Base-by-base conservation (phyloP, 768 basidiomycete genomes). In the Daedalea quercina region DNA sequence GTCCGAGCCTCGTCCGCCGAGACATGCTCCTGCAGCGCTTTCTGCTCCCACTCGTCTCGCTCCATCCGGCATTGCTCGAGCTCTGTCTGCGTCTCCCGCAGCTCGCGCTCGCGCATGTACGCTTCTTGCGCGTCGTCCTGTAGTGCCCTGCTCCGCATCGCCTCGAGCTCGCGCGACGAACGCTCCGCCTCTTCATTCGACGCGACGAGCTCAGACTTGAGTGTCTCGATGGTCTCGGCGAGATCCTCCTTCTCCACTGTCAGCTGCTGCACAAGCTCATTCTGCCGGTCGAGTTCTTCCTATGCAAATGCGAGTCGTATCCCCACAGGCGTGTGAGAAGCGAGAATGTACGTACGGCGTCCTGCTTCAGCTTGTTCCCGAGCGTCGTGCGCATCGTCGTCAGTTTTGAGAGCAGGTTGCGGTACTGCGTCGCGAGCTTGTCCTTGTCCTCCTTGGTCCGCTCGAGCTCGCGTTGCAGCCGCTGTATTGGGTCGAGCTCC, bases 261-360 rank as follows among this genome's bases (percentile, higher is more conserved):
- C 24, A 99, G 71, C 54, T 85, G 81, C 53, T 88, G 87, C 31
- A 96, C 79, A 33, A 85, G 76, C 60, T 89, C 85, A 65, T 94
- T 94, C 56, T 91, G 78, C 57, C 93, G 79, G 76, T 98, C 96
- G 41, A 99, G 85, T 77, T 98, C 96, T 83, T 98, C 96, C 95
- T 99, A 74, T 52, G 56, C 67, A 43, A 34, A 59, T 41, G 54
- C 47, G 54, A 54, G 55, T 50, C 46, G 52, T 51, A 26, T 31
- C 25, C 41, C 24, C 28, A 51, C 23, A 35, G 20, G 34, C 34
- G 17, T 28, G 28, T 4, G 44, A 22, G 50, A 15, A 19, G 28
- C 48, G 46, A 24, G 34, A 34, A 23, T 37, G 44, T 20, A 48
- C 85, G 60, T 73, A 98, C 96, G 62, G 96, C 96, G 70, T 98